phyloP scores from a whole-genome alignment of 345 rosid species.

The Pistacia atlantica region DNA sequence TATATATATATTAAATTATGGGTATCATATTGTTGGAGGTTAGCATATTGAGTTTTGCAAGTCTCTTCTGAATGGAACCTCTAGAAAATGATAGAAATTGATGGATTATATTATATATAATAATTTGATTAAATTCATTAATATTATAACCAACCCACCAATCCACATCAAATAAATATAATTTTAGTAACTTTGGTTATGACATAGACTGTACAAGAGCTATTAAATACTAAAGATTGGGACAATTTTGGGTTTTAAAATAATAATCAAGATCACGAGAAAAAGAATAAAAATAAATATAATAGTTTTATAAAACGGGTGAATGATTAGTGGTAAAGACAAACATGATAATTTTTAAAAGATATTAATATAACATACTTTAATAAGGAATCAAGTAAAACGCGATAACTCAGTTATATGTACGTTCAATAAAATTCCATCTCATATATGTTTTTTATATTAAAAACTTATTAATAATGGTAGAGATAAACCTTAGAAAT shows the following conservation, averaged over 20 bases:
- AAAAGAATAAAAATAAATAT: neutral
- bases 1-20: too few species aligned
- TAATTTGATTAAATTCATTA: neutral
- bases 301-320: neutral
- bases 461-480: too few species aligned
- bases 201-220: neutral
- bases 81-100: conserved; percentile 7
- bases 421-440: too few species aligned
- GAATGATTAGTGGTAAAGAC: neutral
- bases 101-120: neutral
- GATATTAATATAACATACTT: too few species aligned
- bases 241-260: neutral
- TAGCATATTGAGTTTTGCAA: conserved; percentile 4
- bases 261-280: neutral
- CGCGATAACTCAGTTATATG: too few species aligned
- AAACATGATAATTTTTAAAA: too few species aligned
- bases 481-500: too few species aligned
- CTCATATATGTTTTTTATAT: neutral
- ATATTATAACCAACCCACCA: too few species aligned
- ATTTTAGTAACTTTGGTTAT: neutral
- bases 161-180: neutral
- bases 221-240: neutral
- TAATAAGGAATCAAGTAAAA: too few species aligned
- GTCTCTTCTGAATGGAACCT: neutral
- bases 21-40: neutral